These are phyloP conservation scores for Aphanomyces euteiches DNA, from an alignment of 352 stramenopile species.

Conservation along the genomic window DNA sequence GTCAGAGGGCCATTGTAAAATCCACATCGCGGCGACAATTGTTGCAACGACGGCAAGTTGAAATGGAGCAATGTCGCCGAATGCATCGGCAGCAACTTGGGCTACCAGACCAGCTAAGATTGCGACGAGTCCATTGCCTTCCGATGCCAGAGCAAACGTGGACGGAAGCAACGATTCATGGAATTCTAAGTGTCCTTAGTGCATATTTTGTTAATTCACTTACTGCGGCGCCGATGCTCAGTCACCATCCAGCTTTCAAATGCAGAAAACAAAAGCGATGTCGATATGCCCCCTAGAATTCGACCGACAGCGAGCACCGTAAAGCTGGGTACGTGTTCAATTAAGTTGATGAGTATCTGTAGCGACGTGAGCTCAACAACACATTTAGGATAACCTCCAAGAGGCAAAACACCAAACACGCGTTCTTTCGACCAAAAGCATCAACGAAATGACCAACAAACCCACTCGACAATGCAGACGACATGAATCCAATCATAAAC, in stretches of 20 bases:
- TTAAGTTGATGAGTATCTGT: conserved; percentile 91
- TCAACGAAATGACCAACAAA: conserved; percentile 93
- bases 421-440: conserved; percentile 89
- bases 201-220: not conserved
- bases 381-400: conserved; percentile 70
- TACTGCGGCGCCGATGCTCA: conserved; percentile 85
- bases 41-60: conserved; percentile 91
- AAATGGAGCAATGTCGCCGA: conserved; percentile 95
- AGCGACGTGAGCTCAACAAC: not conserved
- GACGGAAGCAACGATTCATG: conserved; percentile 82
- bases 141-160: conserved; percentile 91
- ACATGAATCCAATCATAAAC: conserved; percentile 96
- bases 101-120: conserved; percentile 92
- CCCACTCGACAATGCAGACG: conserved; percentile 90
- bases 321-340: conserved; percentile 92
- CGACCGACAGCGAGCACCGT: conserved; percentile 85
- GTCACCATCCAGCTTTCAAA: conserved; percentile 98
- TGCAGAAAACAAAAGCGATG: conserved; percentile 94
- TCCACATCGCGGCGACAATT: conserved; percentile 69
- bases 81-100: conserved; percentile 86
- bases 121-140: conserved; percentile 91
- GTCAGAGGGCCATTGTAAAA: conserved; percentile 79
- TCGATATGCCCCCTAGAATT: conserved; percentile 92
- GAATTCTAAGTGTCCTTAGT: conserved; percentile 53
- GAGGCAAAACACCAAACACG: conserved; percentile 92